Evolutionary conservation across 2,329 filamentous ascomycete species (phyloP), one percentile per base, ranked within the genome.

Genomic region (Ophiocordyceps camponoti-saundersi): DNA sequence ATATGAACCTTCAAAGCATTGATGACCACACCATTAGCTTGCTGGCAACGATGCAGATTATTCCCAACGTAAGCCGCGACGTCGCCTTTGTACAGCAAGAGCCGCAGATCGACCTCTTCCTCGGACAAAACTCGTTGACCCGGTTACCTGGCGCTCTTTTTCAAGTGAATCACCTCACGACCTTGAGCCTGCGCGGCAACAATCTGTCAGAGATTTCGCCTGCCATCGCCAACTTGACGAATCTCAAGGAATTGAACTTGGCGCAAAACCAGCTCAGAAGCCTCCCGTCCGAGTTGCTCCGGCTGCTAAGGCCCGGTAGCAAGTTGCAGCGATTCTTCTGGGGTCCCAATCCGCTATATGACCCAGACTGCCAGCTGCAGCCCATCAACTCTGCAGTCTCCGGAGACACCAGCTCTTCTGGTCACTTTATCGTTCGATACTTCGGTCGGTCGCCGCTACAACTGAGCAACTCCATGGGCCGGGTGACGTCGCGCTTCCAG

Each of bases 181-280:
- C 79, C 16, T 69, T 87, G 13, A 84, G 74, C 53, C 66, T 87
- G 16, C 75, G 82, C 34, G 73, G 70, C 49, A 85, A 85, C 54
- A 59, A 68, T 22, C 67, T 87, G 15, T 64, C 62, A 0, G 73
- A 81, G 54, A 61, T 87, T 2, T 77, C 82, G 1, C 65, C 76
- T 0, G 66, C 69, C 3, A 76, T 86, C 44, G 66, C 65, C 21
- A 72, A 72, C 30, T 66, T 86, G 7, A 58, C 57, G 5, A 78
- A 77, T 48, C 67, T 87, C 4, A 64, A 66, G 45, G 70, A 77
- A 45, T 70, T 87, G 39, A 85, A 85, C 53, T 54, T 87, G 10
- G 75, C 79, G 1, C 73, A 80, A 46, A 86, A 85, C 50, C 61
- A 63, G 6, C 64, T 87, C 12, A 67, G 66, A 7, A 72, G 65